phyloP scores from a whole-genome alignment of 1,284 basidiomycete genomes.

The Thecaphora frezii region DNA sequence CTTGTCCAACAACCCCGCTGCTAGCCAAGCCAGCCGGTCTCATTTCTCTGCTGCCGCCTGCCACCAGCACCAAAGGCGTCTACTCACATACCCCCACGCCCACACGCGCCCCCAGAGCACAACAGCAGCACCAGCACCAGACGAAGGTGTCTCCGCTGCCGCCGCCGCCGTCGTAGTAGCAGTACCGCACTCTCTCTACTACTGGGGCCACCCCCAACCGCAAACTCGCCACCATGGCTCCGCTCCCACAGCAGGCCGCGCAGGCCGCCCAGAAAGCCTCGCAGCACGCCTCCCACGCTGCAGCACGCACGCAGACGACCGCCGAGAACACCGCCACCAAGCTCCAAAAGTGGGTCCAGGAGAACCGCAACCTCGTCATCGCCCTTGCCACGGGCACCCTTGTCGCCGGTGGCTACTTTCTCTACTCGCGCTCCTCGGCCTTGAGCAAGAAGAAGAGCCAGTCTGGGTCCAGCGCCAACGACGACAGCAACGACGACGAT shows the following conservation, averaged over 20 bases:
- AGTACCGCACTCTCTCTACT: no score
- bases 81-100: no score
- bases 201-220: no score
- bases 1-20: no score
- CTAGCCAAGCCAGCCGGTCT: no score
- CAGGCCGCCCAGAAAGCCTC: constrained; percentile 30
- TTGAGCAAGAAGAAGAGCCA: constrained; percentile 14
- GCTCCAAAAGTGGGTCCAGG: constrained; percentile 50
- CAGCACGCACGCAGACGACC: constrained; percentile 30
- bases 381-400: constrained; percentile 47
- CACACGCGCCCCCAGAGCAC: no score
- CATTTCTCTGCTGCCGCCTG: no score
- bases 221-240: constrained; percentile 30
- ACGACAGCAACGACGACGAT: constrained; percentile 20
- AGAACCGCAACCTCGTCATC: constrained; percentile 51
- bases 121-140: no score
- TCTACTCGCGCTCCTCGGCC: constrained; percentile 33
- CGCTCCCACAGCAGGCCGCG: constrained; percentile 13
- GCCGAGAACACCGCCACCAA: constrained; percentile 46
- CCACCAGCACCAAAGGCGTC: no score
- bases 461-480: neutral
- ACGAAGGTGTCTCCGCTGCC: no score
- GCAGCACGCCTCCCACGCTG: constrained; percentile 34
- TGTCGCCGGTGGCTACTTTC: constrained; percentile 51
- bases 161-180: no score